These are phyloP conservation scores for Myriosclerotinia duriaeana DNA, from an alignment of 2,329 filamentous ascomycete species.

Conservation along the genomic window DNA sequence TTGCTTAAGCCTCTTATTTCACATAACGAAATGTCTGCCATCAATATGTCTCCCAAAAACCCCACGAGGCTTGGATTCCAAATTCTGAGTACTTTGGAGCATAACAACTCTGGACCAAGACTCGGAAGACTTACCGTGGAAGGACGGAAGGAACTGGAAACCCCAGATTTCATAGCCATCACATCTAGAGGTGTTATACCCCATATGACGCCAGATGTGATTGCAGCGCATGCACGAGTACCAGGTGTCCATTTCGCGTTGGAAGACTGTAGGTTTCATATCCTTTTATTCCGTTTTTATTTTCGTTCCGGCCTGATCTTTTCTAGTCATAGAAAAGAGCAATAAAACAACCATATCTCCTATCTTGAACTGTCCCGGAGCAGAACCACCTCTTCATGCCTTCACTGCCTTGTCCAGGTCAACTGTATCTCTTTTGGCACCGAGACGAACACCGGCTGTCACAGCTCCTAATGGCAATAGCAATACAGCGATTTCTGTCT, in stretches of 20 bases:
- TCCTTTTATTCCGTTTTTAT: slow-evolving; percentile 29
- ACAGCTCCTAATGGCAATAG: slow-evolving; percentile 69
- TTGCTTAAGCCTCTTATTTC: not conserved
- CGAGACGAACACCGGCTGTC: slow-evolving; percentile 76
- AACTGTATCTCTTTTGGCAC: slow-evolving; percentile 68
- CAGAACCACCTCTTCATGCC: slow-evolving; percentile 58
- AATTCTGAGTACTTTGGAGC: slow-evolving; percentile 30
- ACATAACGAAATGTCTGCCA: slow-evolving; percentile 18
- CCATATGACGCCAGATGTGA: slow-evolving; percentile 84
- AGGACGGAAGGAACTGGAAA: slow-evolving; percentile 66
- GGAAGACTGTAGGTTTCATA: slow-evolving; percentile 79
- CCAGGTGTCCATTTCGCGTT: slow-evolving; percentile 75
- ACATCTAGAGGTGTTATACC: slow-evolving; percentile 83
- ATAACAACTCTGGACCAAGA: slow-evolving; percentile 30
- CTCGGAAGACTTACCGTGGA: slow-evolving; percentile 53
- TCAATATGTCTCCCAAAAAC: slow-evolving; percentile 24
- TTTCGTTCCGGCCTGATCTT: slow-evolving; percentile 23
- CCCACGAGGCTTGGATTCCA: slow-evolving; percentile 31
- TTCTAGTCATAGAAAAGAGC: slow-evolving; percentile 54
- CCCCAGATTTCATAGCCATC: slow-evolving; percentile 77
- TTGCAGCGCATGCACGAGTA: slow-evolving; percentile 63
- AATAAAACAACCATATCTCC: slow-evolving; percentile 48
- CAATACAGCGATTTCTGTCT: slow-evolving; percentile 68
- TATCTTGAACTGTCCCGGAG: slow-evolving; percentile 46
- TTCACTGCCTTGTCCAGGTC: slow-evolving; percentile 73